Evolutionary conservation across 441 rosid species (phyloP).

Genomic region (Croton setiger): DNA sequence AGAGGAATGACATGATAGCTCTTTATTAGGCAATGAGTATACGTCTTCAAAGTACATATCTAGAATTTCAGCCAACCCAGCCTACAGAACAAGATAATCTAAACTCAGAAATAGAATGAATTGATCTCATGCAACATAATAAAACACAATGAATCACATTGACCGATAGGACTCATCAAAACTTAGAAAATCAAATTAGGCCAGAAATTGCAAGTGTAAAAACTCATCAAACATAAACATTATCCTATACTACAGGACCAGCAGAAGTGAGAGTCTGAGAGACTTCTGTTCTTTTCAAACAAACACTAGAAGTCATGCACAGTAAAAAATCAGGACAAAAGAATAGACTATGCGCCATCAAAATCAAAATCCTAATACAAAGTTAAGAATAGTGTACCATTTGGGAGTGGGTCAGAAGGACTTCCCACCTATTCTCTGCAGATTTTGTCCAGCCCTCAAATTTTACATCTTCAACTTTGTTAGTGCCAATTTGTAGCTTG

Average conservation of each 20-base stretch:
- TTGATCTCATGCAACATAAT: too few relatives aligned
- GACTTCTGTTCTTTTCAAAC: neutral
- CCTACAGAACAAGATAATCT: slow-evolving; percentile 32
- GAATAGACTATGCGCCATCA: neutral
- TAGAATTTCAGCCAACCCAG: slow-evolving; percentile 68
- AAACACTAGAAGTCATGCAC: neutral
- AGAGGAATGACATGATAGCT: slow-evolving; percentile 43
- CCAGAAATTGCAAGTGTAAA: neutral
- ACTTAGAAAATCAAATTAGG: too few relatives aligned
- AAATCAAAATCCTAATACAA: slow-evolving; percentile 11
- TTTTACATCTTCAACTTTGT: slow-evolving; percentile 47
- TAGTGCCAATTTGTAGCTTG: slow-evolving; percentile 55
- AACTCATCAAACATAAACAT: neutral
- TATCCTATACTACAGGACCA: neutral
- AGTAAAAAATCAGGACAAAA: slow-evolving; percentile 7
- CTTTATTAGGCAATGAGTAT: slow-evolving; percentile 69
- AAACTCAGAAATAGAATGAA: too few relatives aligned
- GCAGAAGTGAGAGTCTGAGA: neutral
- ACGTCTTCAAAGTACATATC: slow-evolving; percentile 81
- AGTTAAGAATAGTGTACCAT: slow-evolving; percentile 54
- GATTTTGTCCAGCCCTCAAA: slow-evolving; percentile 75
- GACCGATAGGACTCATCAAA: too few relatives aligned
- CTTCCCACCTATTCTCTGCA: slow-evolving; percentile 58
- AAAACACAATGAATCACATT: too few relatives aligned
- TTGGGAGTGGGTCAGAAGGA: slow-evolving; percentile 87